phyloP scores from a whole-genome alignment of 768 basidiomycete species.

The Termitomyces titanicus region DNA sequence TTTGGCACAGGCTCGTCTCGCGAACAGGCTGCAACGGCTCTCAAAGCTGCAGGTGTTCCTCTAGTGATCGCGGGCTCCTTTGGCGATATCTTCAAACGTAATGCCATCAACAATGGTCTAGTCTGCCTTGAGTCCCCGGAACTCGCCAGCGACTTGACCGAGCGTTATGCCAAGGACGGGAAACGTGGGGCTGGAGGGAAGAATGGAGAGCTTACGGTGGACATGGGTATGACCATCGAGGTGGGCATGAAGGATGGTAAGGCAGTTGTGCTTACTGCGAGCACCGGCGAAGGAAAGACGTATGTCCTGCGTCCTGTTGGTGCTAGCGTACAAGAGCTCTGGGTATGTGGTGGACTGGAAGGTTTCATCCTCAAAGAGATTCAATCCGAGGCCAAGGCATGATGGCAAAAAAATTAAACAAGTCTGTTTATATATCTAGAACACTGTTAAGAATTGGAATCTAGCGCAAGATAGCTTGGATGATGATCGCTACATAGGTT shows the following conservation, averaged over 20 bases:
- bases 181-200: conserved; percentile 74
- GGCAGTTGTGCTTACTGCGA: conserved; percentile 47
- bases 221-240: conserved; percentile 59
- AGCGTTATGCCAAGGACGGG: conserved; percentile 67
- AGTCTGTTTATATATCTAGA: not conserved
- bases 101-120: conserved; percentile 97
- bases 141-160: conserved; percentile 82
- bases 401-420: not conserved
- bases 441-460: not conserved
- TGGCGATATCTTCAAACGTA: conserved; percentile 98
- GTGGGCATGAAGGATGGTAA: conserved; percentile 70
- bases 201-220: conserved; percentile 82
- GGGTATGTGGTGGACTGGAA: conserved; percentile 93
- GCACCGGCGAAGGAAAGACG: conserved; percentile 42
- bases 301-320: conserved; percentile 80
- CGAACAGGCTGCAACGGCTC: conserved; percentile 97
- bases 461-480: not conserved
- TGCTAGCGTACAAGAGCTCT: conserved; percentile 93
- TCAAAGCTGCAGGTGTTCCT: conserved; percentile 90
- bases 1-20: conserved; percentile 98
- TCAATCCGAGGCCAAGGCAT: conserved; percentile 25
- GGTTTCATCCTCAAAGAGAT: conserved; percentile 85
- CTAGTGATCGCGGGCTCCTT: conserved; percentile 97
- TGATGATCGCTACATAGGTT: not conserved
- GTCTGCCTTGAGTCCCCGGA: conserved; percentile 93